Percentiles rank a stretch among this genome's conserved stretches.
Conservation (phyloP, 164 flowering plant species). For the Tetracentron sinense region DNA sequence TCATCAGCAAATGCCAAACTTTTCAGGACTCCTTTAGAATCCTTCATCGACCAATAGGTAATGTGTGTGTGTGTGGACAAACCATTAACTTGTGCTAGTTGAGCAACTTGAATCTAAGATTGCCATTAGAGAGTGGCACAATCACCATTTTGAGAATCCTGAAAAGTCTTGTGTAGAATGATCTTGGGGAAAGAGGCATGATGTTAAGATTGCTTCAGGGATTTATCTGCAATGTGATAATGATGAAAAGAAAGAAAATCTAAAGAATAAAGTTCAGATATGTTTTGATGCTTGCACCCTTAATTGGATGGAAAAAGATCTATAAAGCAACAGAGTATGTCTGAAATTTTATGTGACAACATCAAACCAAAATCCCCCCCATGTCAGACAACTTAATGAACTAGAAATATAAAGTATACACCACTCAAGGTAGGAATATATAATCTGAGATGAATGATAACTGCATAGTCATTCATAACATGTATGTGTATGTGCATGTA, state of each 20-base stretch:
- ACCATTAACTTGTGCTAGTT: neutral
- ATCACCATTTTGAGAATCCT: neutral
- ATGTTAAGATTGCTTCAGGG: neutral
- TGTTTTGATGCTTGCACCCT: neutral
- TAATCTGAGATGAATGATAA: too few species aligned
- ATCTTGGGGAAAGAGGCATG: neutral
- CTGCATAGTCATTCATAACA: too few species aligned
- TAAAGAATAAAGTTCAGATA: neutral
- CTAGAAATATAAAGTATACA: too few species aligned
- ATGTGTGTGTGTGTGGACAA: neutral
- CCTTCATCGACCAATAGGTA: constrained; percentile 9
- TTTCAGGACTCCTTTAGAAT: constrained; percentile 9
- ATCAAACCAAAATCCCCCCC: neutral
- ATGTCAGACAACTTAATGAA: neutral
- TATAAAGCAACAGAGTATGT: neutral
- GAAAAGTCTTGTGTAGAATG: neutral
- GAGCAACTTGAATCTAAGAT: neutral
- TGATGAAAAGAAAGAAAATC: too few species aligned
- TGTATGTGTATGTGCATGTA: too few species aligned
- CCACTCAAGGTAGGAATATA: too few species aligned
- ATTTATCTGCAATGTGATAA: too few species aligned
- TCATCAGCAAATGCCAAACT: neutral
- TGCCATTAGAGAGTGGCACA: neutral
- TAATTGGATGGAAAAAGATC: neutral
- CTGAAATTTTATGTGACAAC: too few species aligned